Conservation (phyloP, 345 rosid genomes). For the Lepidium africanum region DNA sequence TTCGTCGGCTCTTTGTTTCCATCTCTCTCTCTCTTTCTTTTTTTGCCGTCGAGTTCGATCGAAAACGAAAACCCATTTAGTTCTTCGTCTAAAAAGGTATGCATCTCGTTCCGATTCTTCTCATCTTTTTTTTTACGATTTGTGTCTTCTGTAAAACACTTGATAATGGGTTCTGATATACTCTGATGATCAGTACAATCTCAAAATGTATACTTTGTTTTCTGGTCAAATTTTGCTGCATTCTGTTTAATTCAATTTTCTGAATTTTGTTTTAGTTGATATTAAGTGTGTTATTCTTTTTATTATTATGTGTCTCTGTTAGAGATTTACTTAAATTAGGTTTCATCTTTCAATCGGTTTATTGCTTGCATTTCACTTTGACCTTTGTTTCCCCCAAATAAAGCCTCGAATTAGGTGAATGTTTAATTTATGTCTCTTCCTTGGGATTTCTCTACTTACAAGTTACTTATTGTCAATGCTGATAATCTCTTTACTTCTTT, state of each 20-base stretch:
- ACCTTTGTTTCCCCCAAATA: not conserved
- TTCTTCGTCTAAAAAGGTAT: conserved; percentile 1
- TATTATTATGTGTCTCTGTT: conserved; percentile 8
- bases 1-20: not conserved
- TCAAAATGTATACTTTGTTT: not conserved
- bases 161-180: not conserved
- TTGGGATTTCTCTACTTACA: not conserved
- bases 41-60: not conserved
- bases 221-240: not conserved
- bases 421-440: conserved; percentile 8
- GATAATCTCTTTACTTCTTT: not conserved
- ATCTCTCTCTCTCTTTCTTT: not conserved
- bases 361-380: conserved; percentile 16
- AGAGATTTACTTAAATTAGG: conserved; percentile 10
- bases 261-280: not conserved
- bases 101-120: not conserved
- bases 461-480: not conserved
- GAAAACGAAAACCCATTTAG: conserved; percentile 10
- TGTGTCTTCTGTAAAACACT: not conserved
- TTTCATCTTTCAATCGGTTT: not conserved
- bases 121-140: not conserved
- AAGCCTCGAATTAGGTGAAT: conserved; percentile 7
- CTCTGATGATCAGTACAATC: not conserved
- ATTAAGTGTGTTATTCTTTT: not conserved
- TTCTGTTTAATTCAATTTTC: not conserved